Evolutionary conservation across 306 rosid species (phyloP).

Genomic region (barrel medic (Medicago truncatula)): MtrunA17r5.0-ANR NC_053042.1:37224001-37224500

Average conservation of each 20-base stretch:
- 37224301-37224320: neutral
- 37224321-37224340: neutral
- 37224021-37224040: slow-evolving; percentile 66
- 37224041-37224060: neutral
- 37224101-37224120: neutral
- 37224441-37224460: neutral
- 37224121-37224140: neutral
- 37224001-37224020: slow-evolving; percentile 61
- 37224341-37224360: neutral
- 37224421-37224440: neutral
- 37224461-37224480: neutral
- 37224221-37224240: slow-evolving; percentile 63
- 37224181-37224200: slow-evolving; percentile 60
- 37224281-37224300: no score
- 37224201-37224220: slow-evolving; percentile 52
- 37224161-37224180: slow-evolving; percentile 59
- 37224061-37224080: neutral
- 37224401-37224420: neutral
- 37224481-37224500: neutral
- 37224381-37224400: neutral
- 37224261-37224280: neutral
- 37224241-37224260: neutral
- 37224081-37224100: no score
- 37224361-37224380: neutral
- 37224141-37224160: no score